Evolutionary conservation across 768 basidiomycete species (phyloP), one percentile per base, ranked within the genome.

Genomic region (Collybia sordida): DNA sequence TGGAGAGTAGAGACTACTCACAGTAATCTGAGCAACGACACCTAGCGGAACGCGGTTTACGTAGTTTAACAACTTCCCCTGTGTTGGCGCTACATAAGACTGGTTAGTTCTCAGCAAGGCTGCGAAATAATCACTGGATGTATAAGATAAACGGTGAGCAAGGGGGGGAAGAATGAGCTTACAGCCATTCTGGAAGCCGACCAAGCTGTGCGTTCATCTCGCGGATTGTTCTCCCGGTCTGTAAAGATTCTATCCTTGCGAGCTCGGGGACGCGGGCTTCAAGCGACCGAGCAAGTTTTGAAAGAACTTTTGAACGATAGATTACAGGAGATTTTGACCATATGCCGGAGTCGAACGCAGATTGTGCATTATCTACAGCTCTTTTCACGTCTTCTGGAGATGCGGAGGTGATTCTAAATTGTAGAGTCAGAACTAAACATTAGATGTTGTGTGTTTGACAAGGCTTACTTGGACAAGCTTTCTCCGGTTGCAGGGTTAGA

Each of bases 11-110:
- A 28, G 12, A 22, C n/a, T 23, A 47, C 77, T 63, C 50, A 90
- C 90, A 12, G 89, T 93, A 21, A 94, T 88, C 62, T 93, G 90
- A 0, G 86, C 91, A 34, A 92, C 89, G n/a, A 93, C 91, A 9
- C 92, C 92, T 0, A 94, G 77, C 0, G 92, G 90, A 9, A 90
- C 74, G 12, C 92, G 79, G 42, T 82, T 79, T 4, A 93, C 85
- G 63, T 89, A 86, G 59, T 93, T 93, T 28, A 93, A 68, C 34
- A 93, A 64, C 46, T 80, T 82, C 0, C 92, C 92, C 57, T 90
- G 86, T 0, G 88, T 89, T 2, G 90, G 92, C 12, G 87, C 82
- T 15, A 92, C 75, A 53, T 82, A 85, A 5, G 70, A 76, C 62
- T 85, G 82, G 38, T 81, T 76, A 2, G 90, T 93, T 41, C 90